Conservation (phyloP, 495 filamentous ascomycete genomes). For the Xylaria telfairii region DNA sequence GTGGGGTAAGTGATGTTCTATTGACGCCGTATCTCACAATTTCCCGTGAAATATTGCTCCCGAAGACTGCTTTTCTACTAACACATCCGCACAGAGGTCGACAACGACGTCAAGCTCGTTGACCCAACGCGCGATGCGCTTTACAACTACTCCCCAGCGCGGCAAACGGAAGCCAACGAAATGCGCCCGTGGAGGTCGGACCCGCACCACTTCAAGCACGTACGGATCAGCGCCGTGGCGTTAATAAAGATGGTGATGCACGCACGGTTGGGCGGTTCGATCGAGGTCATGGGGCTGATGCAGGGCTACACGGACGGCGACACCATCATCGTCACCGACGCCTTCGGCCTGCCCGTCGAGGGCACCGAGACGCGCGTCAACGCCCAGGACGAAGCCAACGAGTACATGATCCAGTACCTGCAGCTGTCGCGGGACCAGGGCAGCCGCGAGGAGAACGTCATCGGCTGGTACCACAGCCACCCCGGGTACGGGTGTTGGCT, state of each 20-base stretch:
- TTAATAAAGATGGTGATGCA: conserved; percentile 99
- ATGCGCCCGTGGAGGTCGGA: conserved; percentile 82
- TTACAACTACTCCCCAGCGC: conserved; percentile 75
- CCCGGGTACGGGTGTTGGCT: conserved; percentile 99
- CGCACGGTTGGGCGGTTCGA: conserved; percentile 84
- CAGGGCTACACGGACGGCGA: conserved; percentile 86
- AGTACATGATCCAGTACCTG: conserved; percentile 92
- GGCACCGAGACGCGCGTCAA: conserved; percentile 98
- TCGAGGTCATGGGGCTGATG: conserved; percentile 99
- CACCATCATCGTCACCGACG: conserved; percentile 92
- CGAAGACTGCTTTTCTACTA: conserved; percentile 26
- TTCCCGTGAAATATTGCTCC: not conserved
- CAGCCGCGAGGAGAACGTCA: conserved; percentile 80
- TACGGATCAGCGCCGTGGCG: conserved; percentile 91
- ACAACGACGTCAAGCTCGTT: conserved; percentile 82
- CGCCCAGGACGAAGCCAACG: conserved; percentile 91
- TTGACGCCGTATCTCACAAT: not conserved
- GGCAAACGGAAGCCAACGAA: conserved; percentile 64
- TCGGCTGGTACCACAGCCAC: conserved; percentile 98
- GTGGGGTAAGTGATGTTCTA: conserved; percentile 55
- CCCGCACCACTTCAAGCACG: conserved; percentile 87
- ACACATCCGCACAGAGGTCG: conserved; percentile 68
- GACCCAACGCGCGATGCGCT: conserved; percentile 88
- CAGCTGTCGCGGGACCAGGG: conserved; percentile 74
- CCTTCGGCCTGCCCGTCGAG: conserved; percentile 92